A percentile compares a stretch with the other conserved stretches of the same genome.
Evolutionary conservation across 306 rosid species (phyloP).

Genomic region (Dryas alaskensis): DNA sequence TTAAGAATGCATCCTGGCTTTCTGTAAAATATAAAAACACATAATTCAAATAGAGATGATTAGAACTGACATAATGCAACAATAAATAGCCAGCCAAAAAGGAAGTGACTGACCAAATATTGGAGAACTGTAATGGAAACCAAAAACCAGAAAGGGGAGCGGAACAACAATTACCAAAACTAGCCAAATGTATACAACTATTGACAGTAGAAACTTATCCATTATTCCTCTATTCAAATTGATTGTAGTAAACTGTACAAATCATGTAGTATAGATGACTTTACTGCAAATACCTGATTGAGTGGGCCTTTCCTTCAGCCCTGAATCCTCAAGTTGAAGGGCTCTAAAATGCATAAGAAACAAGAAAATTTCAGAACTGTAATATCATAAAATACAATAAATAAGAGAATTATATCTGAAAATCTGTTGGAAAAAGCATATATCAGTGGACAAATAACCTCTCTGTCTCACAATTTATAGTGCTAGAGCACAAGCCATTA

Average conservation of each 20-base stretch:
- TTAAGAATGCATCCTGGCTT: slow-evolving; percentile 28
- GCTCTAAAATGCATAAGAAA: slow-evolving; percentile 42
- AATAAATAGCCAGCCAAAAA: slow-evolving; percentile 9
- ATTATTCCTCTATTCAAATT: neutral
- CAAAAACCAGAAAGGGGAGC: neutral
- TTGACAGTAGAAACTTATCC: neutral
- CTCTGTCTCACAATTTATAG: slow-evolving; percentile 37
- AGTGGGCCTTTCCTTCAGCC: slow-evolving; percentile 37
- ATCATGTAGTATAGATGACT: slow-evolving; percentile 2
- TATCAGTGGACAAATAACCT: slow-evolving; percentile 45
- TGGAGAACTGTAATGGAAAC: neutral
- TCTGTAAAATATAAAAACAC: slow-evolving; percentile 33
- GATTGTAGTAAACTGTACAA: neutral
- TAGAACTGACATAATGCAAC: slow-evolving; percentile 11
- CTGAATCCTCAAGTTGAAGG: slow-evolving; percentile 46
- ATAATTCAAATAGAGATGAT: slow-evolving; percentile 10
- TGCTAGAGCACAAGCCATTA: slow-evolving; percentile 29
- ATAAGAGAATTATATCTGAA: neutral
- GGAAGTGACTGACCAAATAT: neutral
- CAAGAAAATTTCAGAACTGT: slow-evolving; percentile 20
- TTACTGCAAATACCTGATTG: slow-evolving; percentile 51
- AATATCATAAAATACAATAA: slow-evolving; percentile 6
- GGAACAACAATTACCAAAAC: neutral
- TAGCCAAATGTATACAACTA: neutral
- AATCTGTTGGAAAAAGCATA: neutral